phyloP scores from a whole-genome alignment of 2,329 filamentous ascomycete genomes.

The Aspergillus tamarii region DNA sequence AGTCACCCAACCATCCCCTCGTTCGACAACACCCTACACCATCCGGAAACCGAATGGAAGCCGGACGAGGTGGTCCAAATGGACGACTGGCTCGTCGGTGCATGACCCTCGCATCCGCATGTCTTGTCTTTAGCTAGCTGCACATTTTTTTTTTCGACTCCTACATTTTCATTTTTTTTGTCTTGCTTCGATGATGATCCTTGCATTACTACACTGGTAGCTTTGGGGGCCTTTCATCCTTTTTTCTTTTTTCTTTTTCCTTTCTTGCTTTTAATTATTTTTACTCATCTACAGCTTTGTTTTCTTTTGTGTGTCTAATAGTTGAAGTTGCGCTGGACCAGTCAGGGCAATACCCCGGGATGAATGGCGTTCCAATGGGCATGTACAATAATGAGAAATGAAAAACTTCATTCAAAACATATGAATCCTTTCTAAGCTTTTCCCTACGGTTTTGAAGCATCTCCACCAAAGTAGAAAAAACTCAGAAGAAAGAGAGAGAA shows the following conservation, averaged over 20 bases:
- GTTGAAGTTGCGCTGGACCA: background rate
- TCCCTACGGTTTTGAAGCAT: background rate
- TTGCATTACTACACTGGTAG: background rate
- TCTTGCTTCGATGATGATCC: background rate
- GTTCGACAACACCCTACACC: conserved; percentile 23
- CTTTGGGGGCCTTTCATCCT: conserved; percentile 18
- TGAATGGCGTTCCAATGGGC: conserved; percentile 10
- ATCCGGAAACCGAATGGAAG: conserved; percentile 31
- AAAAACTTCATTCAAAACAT: background rate
- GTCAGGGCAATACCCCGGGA: conserved; percentile 15
- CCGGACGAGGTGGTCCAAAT: conserved; percentile 38
- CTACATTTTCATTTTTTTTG: background rate
- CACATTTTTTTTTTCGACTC: background rate
- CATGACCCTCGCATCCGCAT: conserved; percentile 22
- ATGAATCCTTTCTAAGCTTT: background rate
- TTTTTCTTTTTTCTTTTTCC: conserved; percentile 33
- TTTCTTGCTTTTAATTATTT: conserved; percentile 16
- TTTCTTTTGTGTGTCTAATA: background rate
- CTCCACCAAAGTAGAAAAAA: background rate
- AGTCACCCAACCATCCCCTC: background rate
- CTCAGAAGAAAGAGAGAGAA: background rate
- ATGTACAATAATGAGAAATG: conserved; percentile 5
- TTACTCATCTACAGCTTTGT: background rate
- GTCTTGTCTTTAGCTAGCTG: background rate
- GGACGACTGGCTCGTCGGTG: conserved; percentile 35